A percentile compares a stretch with the other conserved stretches of the same genome.
These are phyloP conservation scores for Skeletonema costatum DNA, from an alignment of 108 stramenopile genomes.

Conservation along the genomic window DNA sequence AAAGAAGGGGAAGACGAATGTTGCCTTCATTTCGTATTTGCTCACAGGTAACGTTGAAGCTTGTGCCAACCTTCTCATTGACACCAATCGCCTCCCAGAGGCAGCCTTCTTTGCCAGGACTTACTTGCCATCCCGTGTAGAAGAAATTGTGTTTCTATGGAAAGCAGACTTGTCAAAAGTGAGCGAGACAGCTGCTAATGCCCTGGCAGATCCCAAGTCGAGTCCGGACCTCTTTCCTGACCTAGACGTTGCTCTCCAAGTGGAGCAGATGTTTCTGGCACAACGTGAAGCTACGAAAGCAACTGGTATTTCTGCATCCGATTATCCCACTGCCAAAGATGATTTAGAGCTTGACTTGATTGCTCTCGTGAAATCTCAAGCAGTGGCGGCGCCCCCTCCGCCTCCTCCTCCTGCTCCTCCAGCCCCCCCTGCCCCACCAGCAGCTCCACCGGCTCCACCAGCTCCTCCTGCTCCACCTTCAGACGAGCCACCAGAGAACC, in stretches of 20 bases:
- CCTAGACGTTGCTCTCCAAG: slow-evolving; percentile 89
- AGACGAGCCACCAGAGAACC: slow-evolving; percentile 18
- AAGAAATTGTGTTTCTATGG: slow-evolving; percentile 93
- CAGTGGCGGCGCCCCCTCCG: slow-evolving; percentile 19
- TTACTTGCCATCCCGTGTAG: slow-evolving; percentile 92
- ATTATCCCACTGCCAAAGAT: slow-evolving; percentile 88
- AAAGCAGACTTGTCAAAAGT: slow-evolving; percentile 84
- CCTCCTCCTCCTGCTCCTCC: slow-evolving; percentile 31
- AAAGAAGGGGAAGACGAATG: slow-evolving; percentile 88
- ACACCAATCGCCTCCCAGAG: slow-evolving; percentile 93
- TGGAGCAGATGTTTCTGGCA: slow-evolving; percentile 88
- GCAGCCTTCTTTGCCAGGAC: slow-evolving; percentile 98
- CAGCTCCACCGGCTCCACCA: slow-evolving; percentile 30
- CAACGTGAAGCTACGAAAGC: slow-evolving; percentile 73
- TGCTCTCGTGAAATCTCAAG: slow-evolving; percentile 78
- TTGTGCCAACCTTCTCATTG: slow-evolving; percentile 89
- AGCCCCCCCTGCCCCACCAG: slow-evolving; percentile 20
- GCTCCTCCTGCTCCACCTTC: slow-evolving; percentile 29
- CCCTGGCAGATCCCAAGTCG: slow-evolving; percentile 82
- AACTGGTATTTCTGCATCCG: slow-evolving; percentile 71
- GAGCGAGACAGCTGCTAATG: slow-evolving; percentile 90
- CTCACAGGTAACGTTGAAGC: slow-evolving; percentile 92
- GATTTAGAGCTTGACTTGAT: slow-evolving; percentile 91
- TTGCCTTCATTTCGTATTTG: slow-evolving; percentile 94
- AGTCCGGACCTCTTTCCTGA: slow-evolving; percentile 93